A percentile compares a stretch with the other conserved stretches of the same genome.
These are phyloP conservation scores for Magnusiomyces suaveolens DNA, from an alignment of 1,139 yeast species.

Conservation along the genomic window DNA sequence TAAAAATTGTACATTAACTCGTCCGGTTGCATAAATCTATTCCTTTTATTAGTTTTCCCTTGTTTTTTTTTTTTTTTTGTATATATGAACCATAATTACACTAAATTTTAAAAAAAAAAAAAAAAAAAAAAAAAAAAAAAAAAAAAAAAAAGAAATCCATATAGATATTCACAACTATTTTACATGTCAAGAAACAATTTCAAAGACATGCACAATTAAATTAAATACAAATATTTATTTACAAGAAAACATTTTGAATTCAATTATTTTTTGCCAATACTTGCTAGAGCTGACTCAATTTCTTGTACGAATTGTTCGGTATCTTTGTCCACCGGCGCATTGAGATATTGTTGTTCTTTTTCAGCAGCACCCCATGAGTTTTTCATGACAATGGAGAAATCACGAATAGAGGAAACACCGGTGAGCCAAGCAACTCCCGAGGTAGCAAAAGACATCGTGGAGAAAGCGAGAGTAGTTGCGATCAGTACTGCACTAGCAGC, in stretches of 20 bases:
- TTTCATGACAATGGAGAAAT: constrained; percentile 66
- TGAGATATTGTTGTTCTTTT: constrained; percentile 41
- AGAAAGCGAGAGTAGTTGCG: constrained; percentile 65
- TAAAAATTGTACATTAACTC: no score
- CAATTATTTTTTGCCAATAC: neutral
- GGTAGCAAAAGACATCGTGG: constrained; percentile 61
- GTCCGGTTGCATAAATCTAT: no score
- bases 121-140: no score
- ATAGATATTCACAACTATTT: no score
- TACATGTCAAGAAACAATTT: no score
- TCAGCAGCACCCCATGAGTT: constrained; percentile 58
- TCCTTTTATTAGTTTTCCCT: no score
- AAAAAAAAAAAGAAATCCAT: no score
- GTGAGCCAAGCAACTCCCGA: constrained; percentile 74
- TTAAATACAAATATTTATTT: no score
- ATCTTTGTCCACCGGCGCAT: constrained; percentile 55
- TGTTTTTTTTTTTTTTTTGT: no score
- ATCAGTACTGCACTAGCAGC: constrained; percentile 82
- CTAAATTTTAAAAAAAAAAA: no score
- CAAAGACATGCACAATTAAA: no score
- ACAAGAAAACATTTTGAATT: neutral
- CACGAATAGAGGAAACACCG: constrained; percentile 59
- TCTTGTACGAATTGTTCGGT: constrained; percentile 46
- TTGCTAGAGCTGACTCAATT: neutral
- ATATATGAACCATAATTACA: no score